phyloP scores from a whole-genome alignment of 345 rosid species.

The Erucastrum elatum region DNA sequence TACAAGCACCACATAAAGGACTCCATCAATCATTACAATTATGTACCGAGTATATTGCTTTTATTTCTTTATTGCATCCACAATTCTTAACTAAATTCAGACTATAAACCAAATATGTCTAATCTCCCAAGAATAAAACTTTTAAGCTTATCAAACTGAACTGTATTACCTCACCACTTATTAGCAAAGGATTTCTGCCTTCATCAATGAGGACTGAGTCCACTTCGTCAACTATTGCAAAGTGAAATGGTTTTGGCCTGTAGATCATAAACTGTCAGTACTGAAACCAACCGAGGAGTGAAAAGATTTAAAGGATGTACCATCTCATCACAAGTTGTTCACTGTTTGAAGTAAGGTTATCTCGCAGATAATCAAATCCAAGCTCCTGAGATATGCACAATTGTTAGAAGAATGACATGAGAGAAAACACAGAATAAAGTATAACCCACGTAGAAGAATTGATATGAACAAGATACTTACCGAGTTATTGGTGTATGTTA shows the following conservation, averaged over 20 bases:
- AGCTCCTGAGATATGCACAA: constrained; percentile 67
- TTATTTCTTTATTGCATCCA: neutral
- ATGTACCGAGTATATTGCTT: constrained; percentile 7
- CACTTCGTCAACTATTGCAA: constrained; percentile 96
- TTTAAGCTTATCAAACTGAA: constrained; percentile 12
- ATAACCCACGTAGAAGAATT: neutral
- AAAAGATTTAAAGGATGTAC: constrained; percentile 44
- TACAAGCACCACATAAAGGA: constrained; percentile 24
- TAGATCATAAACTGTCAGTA: constrained; percentile 32
- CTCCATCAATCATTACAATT: constrained; percentile 9
- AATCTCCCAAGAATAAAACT: constrained; percentile 7
- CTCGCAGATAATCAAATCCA: constrained; percentile 98
- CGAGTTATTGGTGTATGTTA: constrained; percentile 91
- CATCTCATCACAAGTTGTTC: constrained; percentile 98
- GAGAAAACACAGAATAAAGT: neutral
- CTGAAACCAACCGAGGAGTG: constrained; percentile 9
- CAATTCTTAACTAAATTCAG: constrained; percentile 8
- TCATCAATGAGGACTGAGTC: constrained; percentile 98
- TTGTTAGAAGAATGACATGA: constrained; percentile 17
- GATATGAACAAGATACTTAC: constrained; percentile 48
- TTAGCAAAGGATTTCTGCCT: constrained; percentile 94
- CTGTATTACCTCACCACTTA: constrained; percentile 86
- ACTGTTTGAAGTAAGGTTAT: constrained; percentile 77
- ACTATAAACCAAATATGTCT: constrained; percentile 7
- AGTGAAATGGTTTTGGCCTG: constrained; percentile 98